Conservation (phyloP, 164 flowering plant species). For the Chimonanthus salicifolius region DNA sequence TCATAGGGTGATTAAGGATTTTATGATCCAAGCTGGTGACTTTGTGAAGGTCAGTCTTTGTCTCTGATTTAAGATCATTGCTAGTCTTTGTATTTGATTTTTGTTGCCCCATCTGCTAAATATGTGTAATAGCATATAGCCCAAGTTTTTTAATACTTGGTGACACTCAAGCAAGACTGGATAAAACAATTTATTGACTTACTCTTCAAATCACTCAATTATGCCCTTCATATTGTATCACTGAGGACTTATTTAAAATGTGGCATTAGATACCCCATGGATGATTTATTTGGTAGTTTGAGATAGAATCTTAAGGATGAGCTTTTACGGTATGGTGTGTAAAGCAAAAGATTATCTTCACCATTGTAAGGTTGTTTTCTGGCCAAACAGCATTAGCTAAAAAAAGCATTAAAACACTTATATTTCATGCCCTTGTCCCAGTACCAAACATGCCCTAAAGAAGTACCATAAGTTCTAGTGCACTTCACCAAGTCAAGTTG, state of each 20-base stretch:
- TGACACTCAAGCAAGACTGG: too few relatives aligned
- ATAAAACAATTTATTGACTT: too few relatives aligned
- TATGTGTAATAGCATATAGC: too few relatives aligned
- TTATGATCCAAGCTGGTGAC: slow-evolving; percentile 97
- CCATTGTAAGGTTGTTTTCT: neutral
- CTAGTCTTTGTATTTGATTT: neutral
- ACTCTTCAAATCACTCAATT: too few relatives aligned
- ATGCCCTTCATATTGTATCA: neutral
- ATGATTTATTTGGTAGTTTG: neutral
- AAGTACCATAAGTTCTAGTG: neutral
- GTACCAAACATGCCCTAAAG: neutral
- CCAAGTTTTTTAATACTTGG: too few relatives aligned
- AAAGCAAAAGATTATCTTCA: neutral
- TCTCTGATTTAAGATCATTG: neutral
- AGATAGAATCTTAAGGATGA: too few relatives aligned
- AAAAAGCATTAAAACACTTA: neutral
- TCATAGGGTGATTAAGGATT: slow-evolving; percentile 94
- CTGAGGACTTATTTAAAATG: neutral
- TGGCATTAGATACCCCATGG: neutral
- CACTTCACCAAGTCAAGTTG: neutral
- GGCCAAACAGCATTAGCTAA: neutral
- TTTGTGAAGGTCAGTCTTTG: slow-evolving; percentile 64
- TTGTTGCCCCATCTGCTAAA: neutral
- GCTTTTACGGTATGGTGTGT: neutral
- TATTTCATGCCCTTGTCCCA: neutral